Conservation (phyloP, 352 stramenopile species). For the Phytopythium vexans region DNA sequence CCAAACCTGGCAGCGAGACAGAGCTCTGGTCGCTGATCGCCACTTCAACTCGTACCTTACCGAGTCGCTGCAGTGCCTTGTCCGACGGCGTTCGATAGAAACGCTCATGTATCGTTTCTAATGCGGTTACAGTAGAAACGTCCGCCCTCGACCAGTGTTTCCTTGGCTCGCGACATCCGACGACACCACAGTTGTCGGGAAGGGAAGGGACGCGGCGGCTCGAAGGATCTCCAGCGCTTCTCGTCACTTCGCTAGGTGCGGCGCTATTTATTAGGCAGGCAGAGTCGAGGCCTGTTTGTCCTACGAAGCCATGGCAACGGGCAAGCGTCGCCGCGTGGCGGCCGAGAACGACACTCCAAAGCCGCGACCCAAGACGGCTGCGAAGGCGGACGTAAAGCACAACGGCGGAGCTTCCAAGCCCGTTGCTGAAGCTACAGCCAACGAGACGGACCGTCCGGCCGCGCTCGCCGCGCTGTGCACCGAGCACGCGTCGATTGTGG, state of each 20-base stretch:
- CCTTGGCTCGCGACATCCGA: not conserved
- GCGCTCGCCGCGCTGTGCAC: slow-evolving; percentile 12
- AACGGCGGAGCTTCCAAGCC: not conserved
- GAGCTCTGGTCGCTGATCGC: too few species aligned
- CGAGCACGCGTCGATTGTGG: slow-evolving; percentile 24
- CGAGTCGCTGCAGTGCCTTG: too few species aligned
- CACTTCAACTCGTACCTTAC: too few species aligned
- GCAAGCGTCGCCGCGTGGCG: slow-evolving; percentile 30
- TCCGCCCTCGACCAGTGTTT: slow-evolving; percentile 1
- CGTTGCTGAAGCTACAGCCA: not conserved
- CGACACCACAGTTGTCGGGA: too few species aligned
- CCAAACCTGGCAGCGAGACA: too few species aligned
- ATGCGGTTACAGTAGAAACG: not conserved
- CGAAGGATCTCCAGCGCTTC: not conserved
- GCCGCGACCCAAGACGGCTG: not conserved
- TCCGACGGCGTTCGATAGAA: not conserved
- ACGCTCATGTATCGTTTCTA: not conserved
- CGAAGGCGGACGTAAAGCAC: not conserved
- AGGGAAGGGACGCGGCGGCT: not conserved
- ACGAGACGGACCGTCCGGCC: not conserved
- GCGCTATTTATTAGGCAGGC: too few species aligned
- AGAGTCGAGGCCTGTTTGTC: not conserved
- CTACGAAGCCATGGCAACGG: slow-evolving; percentile 24
- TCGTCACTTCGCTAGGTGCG: too few species aligned
- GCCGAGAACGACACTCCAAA: slow-evolving; percentile 2